Evolutionary conservation across 2,329 filamentous ascomycete genomes (phyloP), one percentile per base, ranked within the genome.

Genomic region (Zymoseptoria tritici): DNA sequence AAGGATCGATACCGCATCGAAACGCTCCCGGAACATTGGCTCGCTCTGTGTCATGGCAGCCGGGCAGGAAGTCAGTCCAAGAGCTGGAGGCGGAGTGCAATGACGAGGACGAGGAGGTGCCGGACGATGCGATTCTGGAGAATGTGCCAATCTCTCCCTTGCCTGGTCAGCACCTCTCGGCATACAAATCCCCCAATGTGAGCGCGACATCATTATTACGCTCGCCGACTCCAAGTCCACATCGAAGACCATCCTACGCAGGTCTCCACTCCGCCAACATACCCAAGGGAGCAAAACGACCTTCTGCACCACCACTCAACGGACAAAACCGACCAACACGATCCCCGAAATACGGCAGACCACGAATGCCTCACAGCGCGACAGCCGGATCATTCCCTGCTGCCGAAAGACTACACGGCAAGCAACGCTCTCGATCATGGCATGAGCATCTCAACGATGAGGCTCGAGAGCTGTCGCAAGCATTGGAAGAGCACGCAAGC

Each of bases 41-140:
- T 42, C 36, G 36, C 36, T 42, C 36, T 13, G 36, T 16, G 61
- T 79, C 77, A 52, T 92, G 88, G 88, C 87, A 91, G 72, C 82
- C 86, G 0, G 83, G 78, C 52, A 80, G 86, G 59, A 93, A 91
- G 72, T 85, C 86, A 0, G 80, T 83, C 0, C 76, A 85, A 61
- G 85, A 92, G 68, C 78, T 91, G 56, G 90, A 94, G 71, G 83
- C 84, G 57, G 89, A 93, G 70, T 92, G 90, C 66, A 88, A 92
- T 66, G 87, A 91, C 57, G 86, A 84, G 57, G 88, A 91, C 68
- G 85, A 90, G 62, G 81, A 83, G 59, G 86, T 94, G 29, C 90
- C 90, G 0, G 89, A 92, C 24, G 89, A 90, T 57, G 82, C 89
- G 22, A 81, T 91, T 56, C 82, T 94, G 53, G 89, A 90, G 75